Evolutionary conservation across 2,329 filamentous ascomycete genomes (phyloP), one percentile per base, ranked within the genome.

Genomic region (Cladophialophora psammophila): DNA sequence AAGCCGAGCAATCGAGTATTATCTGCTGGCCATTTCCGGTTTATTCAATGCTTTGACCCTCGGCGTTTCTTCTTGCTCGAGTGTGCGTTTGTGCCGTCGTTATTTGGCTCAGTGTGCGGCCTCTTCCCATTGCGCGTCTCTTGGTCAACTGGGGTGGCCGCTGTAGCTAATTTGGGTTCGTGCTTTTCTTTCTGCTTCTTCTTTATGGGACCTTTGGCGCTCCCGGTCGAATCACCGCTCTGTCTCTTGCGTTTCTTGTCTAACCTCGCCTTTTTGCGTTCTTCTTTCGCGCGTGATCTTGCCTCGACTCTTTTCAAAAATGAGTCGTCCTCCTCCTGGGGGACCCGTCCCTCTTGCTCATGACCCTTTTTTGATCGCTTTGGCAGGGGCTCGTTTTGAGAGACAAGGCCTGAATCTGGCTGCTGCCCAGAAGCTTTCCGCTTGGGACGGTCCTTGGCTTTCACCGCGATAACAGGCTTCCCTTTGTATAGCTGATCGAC

Each of bases 211-310:
- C 50, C 55, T 38, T 63, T 63, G 18, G 8, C 56, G 34, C 73
- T 73, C 1, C 72, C 56, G 7, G 70, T 67, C 12, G 65, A 48
- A 36, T 71, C 60, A 26, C 73, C 72, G 6, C 70, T 65, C 18
- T 63, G 61, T 54, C 81, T 75, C 66, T 81, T 78, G 72, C 72
- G 78, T 72, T 78, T 83, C 77, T 75, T 78, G 53, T 79, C 76
- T 2, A 74, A 67, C 56, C 77, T 78, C 2, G 76, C 67, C 48
- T 74, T 75, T 15, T 79, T 77, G 12, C 72, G 73, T 58, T 80
- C 78, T 65, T 82, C 80, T 63, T 79, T 82, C 48, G 81, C 78
- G 54, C 75, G 76, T 40, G 82, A 64, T n/a, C 80, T 75, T 18
- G 78, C 77, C 61, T 81, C 80, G 0, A 84, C 82, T 56, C 82